Evolutionary conservation across 1,139 yeast species (phyloP).

Genomic region (Yamadazyma kanchanaburiensis): DNA sequence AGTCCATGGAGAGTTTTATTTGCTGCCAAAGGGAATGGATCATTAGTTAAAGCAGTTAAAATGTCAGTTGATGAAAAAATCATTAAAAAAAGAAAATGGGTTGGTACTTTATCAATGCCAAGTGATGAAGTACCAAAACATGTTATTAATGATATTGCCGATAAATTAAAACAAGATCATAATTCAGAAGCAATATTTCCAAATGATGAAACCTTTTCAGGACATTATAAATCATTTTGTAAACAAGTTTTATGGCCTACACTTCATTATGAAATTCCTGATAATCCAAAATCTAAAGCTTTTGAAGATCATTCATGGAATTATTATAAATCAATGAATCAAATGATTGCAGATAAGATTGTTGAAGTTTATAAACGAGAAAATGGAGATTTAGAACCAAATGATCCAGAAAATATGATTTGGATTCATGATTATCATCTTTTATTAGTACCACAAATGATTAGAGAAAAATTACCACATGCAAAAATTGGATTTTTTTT

Average conservation of each 20-base stretch:
- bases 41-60: conserved; percentile 80
- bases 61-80: conserved; percentile 52
- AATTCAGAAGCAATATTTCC: conserved; percentile 68
- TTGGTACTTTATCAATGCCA: conserved; percentile 90
- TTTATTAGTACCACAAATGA: conserved; percentile 80
- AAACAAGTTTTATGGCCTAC: conserved; percentile 97
- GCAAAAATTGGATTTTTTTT: conserved; percentile 91
- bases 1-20: conserved; percentile 76
- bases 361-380: conserved; percentile 56
- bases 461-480: conserved; percentile 68
- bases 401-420: conserved; percentile 48
- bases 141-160: conserved; percentile 50
- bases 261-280: conserved; percentile 93
- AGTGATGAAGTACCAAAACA: conserved; percentile 69
- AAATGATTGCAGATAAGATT: conserved; percentile 73
- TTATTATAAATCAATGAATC: conserved; percentile 73
- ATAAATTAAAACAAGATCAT: conserved; percentile 42
- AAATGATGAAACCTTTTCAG: conserved; percentile 76
- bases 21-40: conserved; percentile 81
- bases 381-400: conserved; percentile 42
- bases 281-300: conserved; percentile 88
- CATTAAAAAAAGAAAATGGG: conserved; percentile 59
- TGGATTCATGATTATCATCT: conserved; percentile 97
- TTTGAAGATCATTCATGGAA: conserved; percentile 96
- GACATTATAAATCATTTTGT: conserved; percentile 87